These are phyloP conservation scores for Thermomucor indicae-seudaticae DNA, from an alignment of 371 early-diverging fungal species.

Conservation along the genomic window DNA sequence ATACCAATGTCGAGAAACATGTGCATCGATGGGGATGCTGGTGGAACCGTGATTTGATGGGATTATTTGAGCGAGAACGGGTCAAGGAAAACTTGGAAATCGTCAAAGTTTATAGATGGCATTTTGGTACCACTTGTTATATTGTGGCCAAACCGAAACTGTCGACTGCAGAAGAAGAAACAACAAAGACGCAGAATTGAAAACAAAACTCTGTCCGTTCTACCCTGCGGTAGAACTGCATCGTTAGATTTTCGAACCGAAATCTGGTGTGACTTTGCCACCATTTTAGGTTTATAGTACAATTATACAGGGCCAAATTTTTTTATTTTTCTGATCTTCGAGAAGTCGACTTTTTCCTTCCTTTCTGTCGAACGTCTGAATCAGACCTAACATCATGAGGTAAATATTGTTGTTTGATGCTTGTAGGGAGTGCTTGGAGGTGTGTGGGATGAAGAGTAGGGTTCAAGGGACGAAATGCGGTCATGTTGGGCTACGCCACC, in stretches of 20 bases:
- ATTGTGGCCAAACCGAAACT: slow-evolving; percentile 50
- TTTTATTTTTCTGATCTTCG: too few species aligned
- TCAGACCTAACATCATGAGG: slow-evolving; percentile 7
- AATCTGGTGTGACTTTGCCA: too few species aligned
- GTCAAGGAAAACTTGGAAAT: slow-evolving; percentile 58
- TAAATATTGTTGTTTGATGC: not conserved
- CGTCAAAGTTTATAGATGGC: slow-evolving; percentile 57
- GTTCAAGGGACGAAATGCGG: not conserved
- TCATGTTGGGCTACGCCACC: not conserved
- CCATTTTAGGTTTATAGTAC: too few species aligned
- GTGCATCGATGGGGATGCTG: slow-evolving; percentile 83
- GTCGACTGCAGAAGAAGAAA: not conserved
- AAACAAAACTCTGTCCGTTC: too few species aligned
- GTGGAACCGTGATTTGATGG: slow-evolving; percentile 82
- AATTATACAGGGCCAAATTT: too few species aligned
- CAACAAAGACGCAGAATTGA: too few species aligned
- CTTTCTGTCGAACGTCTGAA: slow-evolving; percentile 3
- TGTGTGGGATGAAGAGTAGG: not conserved
- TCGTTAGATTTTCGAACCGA: too few species aligned
- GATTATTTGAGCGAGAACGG: slow-evolving; percentile 47
- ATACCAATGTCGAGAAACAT: slow-evolving; percentile 67
- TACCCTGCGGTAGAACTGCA: too few species aligned
- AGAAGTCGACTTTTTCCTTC: too few species aligned
- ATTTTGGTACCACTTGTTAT: slow-evolving; percentile 79
- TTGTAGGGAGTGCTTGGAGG: not conserved